Conservation (phyloP, 2,329 filamentous ascomycete species). For the Colletotrichum graminicola region DNA sequence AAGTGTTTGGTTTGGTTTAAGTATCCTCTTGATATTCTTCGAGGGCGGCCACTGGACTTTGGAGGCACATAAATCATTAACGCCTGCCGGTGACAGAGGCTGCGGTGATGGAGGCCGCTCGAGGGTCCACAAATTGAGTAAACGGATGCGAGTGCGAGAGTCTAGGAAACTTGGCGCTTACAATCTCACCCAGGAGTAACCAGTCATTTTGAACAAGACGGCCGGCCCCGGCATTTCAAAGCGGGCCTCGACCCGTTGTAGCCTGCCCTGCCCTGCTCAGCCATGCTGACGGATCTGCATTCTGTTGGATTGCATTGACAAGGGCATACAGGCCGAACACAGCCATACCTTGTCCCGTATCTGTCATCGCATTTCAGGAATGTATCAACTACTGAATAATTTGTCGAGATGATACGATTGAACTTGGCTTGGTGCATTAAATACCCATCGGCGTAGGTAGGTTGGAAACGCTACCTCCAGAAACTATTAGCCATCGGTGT, state of each 20-base stretch:
- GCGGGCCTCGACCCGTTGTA: not conserved
- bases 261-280: not conserved
- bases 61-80: not conserved
- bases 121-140: not conserved
- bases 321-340: too few relatives aligned
- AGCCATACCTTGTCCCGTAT: too few relatives aligned
- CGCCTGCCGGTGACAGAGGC: not conserved
- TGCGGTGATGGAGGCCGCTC: slow-evolving; percentile 18
- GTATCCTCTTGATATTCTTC: not conserved
- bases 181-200: not conserved
- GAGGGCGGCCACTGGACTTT: not conserved
- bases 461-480: too few relatives aligned
- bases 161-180: not conserved
- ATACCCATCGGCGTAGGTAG: too few relatives aligned
- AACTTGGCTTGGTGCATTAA: too few relatives aligned
- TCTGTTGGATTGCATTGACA: not conserved
- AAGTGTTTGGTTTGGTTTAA: not conserved
- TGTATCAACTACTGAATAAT: not conserved
- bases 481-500: too few relatives aligned
- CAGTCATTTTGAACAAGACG: not conserved
- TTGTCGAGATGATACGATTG: too few relatives aligned
- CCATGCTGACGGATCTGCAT: slow-evolving; percentile 3
- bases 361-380: not conserved
- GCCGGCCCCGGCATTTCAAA: not conserved
- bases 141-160: slow-evolving; percentile 16